These are phyloP conservation scores for Metschnikowia arizonensis DNA, from an alignment of 805 yeast species.

Conservation along the genomic window DNA sequence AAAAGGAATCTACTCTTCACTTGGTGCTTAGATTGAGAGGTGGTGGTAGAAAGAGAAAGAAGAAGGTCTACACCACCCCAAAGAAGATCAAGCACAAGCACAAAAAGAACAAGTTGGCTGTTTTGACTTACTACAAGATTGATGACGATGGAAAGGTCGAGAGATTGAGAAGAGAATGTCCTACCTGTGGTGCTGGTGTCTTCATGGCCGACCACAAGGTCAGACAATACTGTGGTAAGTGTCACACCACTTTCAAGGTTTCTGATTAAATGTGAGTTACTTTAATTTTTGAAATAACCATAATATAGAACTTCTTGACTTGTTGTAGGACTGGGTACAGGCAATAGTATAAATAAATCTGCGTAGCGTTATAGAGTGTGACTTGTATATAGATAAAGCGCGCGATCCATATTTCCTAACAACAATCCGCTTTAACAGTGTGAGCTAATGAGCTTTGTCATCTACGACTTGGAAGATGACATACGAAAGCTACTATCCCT, in stretches of 20 bases:
- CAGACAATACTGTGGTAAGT: conserved; percentile 99
- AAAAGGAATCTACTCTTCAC: conserved; percentile 97
- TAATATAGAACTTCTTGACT: conserved; percentile 5
- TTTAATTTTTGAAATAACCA: conserved; percentile 8
- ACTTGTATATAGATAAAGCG: not conserved
- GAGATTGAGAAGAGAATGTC: conserved; percentile 98
- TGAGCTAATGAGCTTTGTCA: conserved; percentile 37
- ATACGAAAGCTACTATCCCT: conserved; percentile 52
- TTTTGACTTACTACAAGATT: conserved; percentile 98
- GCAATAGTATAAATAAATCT: too few relatives aligned
- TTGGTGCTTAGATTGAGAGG: conserved; percentile 96
- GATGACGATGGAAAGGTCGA: conserved; percentile 98
- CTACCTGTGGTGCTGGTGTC: conserved; percentile 96
- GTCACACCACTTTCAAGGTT: conserved; percentile 86
- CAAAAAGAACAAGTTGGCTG: conserved; percentile 99
- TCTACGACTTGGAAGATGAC: conserved; percentile 63
- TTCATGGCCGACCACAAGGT: conserved; percentile 99
- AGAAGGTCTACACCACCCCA: conserved; percentile 99
- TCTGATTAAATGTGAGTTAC: conserved; percentile 18
- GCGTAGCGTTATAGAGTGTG: too few relatives aligned
- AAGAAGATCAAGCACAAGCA: conserved; percentile 99
- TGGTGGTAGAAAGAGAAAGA: conserved; percentile 94
- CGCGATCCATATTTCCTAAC: not conserved
- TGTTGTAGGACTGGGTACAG: not conserved
- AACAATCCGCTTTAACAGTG: not conserved